Evolutionary conservation across 176 grass and related monocot genomes (phyloP), one percentile per base, ranked within the genome.

Genomic region (Canna indica): DNA sequence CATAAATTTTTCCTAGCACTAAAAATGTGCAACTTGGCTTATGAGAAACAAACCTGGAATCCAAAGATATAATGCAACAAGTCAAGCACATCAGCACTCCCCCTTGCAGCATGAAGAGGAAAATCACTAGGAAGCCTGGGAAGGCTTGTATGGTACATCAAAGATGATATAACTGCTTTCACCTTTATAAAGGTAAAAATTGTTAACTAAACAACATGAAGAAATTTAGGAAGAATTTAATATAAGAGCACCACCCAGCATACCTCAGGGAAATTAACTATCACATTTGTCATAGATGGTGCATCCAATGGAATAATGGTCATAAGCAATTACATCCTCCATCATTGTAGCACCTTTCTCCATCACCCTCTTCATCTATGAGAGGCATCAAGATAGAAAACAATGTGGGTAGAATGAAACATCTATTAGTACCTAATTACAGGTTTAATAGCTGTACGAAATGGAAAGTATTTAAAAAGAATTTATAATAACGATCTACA

Each of bases 271-370:
- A 91, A 96, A 64, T 54, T 78, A 38, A 70, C 81, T 57, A 96
- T 84, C 46, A 66, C 81, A 76, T 96, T 96, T 54, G 91, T 86
- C 35, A 82, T 91, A 82, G 88, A 88, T 47, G 77, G 59, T 48
- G 69, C 68, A 91, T 88, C 91, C 65, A 96, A 68, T 73, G 91
- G 91, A 78, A 96, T 96, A 57, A 96, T 96, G 76, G n/a, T 96
- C 91, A 88, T 96, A 96, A 68, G 91, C 85, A 33, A 86, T 79
- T 63, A 77, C 63, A 80, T 96, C 91, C 62, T 96, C 91, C 45
- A 88, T 88, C 78, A 82, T 96, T 67, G 70, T 85, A 11, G 91
- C 91, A 78, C 91, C 91, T 36, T 86, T 91, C 73, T 91, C 72
- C 85, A 96, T 96, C 28, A 96, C 86, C 73, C 31, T 48, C 81